Conservation (phyloP, 495 filamentous ascomycete species). For the Penicillium pulvis region DNA sequence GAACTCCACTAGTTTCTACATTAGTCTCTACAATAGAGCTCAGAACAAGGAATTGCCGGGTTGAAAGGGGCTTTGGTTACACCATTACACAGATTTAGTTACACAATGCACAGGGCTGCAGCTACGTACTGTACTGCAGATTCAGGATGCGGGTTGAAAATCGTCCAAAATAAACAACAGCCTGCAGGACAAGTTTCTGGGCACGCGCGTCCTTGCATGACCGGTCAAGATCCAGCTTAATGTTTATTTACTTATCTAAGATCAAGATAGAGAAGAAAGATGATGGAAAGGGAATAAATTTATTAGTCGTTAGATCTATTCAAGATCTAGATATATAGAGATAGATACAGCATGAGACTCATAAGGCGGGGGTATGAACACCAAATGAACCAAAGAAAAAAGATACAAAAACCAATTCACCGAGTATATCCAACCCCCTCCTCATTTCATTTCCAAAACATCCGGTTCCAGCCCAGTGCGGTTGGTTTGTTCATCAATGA, state of each 20-base stretch:
- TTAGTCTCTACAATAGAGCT: background rate
- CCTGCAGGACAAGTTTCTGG: background rate
- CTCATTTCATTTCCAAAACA: conserved; percentile 19
- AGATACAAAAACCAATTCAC: background rate
- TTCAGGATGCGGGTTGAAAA: background rate
- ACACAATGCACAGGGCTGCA: background rate
- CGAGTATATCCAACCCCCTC: background rate
- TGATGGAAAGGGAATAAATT: background rate
- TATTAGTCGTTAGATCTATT: background rate
- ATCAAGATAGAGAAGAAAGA: too few species aligned
- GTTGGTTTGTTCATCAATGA: conserved; percentile 23
- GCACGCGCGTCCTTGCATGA: background rate
- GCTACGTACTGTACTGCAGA: background rate
- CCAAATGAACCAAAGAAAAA: background rate
- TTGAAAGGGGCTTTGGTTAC: background rate
- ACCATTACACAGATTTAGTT: background rate
- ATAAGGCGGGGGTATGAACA: background rate
- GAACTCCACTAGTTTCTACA: background rate
- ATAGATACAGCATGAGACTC: background rate
- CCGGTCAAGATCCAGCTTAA: background rate
- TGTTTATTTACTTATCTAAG: too few species aligned
- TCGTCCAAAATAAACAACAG: background rate
- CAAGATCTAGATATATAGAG: conserved; percentile 1
- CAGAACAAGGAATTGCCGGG: too few species aligned
- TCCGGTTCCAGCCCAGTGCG: conserved; percentile 28